Evolutionary conservation across 805 yeast genomes (phyloP).

Genomic region (Wickerhamiella vanderwaltii): DNA sequence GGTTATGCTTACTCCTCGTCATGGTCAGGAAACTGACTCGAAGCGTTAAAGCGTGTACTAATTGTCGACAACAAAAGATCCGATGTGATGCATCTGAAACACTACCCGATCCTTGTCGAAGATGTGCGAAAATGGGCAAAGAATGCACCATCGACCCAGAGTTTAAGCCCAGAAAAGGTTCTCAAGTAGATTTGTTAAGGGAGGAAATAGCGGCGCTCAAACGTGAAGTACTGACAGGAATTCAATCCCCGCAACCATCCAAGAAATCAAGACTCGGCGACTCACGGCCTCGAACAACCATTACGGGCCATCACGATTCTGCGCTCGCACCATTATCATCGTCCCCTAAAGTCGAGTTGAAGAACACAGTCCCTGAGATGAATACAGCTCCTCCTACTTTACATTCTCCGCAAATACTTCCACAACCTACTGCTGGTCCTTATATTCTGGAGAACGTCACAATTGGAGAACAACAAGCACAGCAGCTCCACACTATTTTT

Average conservation of each 20-base stretch:
- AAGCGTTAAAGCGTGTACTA: conserved; percentile 63
- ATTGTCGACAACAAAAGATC: conserved; percentile 89
- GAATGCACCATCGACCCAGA: conserved; percentile 84
- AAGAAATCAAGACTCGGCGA: no score
- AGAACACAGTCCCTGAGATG: background rate
- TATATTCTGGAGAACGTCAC: conserved; percentile 53
- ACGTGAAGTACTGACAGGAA: conserved; percentile 36
- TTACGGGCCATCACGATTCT: background rate
- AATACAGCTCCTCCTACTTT: background rate
- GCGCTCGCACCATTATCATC: background rate
- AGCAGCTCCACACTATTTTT: conserved; percentile 58
- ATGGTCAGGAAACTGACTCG: conserved; percentile 8
- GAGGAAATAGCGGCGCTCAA: conserved; percentile 73
- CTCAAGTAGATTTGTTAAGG: conserved; percentile 71
- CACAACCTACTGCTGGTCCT: conserved; percentile 18
- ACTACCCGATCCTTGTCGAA: conserved; percentile 67
- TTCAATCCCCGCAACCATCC: background rate
- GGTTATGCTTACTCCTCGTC: no score
- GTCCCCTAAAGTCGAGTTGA: background rate
- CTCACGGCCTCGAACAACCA: no score
- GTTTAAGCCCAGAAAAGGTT: conserved; percentile 82
- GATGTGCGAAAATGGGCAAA: conserved; percentile 71
- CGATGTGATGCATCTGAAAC: conserved; percentile 82
- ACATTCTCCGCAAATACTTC: background rate
- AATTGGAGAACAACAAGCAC: conserved; percentile 54